Base-by-base conservation (phyloP, 768 basidiomycete species). In the Boletus coccyginus region DNA sequence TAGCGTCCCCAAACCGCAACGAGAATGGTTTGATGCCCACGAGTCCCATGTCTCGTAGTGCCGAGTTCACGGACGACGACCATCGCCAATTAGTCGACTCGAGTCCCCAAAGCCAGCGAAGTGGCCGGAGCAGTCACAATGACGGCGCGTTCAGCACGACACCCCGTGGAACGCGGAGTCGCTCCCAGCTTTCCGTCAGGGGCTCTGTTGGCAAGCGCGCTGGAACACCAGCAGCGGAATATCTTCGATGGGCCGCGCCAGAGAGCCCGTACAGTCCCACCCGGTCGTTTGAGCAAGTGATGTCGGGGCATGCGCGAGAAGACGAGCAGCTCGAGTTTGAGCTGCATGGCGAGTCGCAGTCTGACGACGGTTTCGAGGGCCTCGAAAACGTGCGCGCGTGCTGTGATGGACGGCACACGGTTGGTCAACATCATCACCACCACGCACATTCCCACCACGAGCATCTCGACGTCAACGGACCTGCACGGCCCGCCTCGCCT, bases 381-480 rank as follows among this genome's bases (percentile, higher is more conserved):
- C 71, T 98, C 52, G 95, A 98, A 75, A 98, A 98, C 65, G 94
- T 98, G 21, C 82, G 96, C 24, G 94, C 90, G 1, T 94, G 92
- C 69, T 94, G 91, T 64, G 90, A 92, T 68, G 92, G 91, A 19
- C 79, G 84, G 50, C 92, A 94, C 71, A 93, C 91, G 1, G 90
- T 94, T 17, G 90, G 91, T 0, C 78, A 79, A n/a, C 73, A 75
- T 40, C 79, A 82, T 47, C 82, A 84, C 51, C 86, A 85, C 45
- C 85, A 84, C n/a, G 45, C 58, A 31, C 81, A 85, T 42, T 80
- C 60, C 29, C 83, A 85, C 38, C 82, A 84, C 46, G 76, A 78
- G 44, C 82, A 81, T 59, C 73, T 86, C 21, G 82, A 88, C 38
- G 75, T 80, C 24, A 78, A 77, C 27, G 73, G 39, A 57, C 75